Evolutionary conservation across 1,284 basidiomycete species (phyloP).

Genomic region (Trichosporon sp.): DNA sequence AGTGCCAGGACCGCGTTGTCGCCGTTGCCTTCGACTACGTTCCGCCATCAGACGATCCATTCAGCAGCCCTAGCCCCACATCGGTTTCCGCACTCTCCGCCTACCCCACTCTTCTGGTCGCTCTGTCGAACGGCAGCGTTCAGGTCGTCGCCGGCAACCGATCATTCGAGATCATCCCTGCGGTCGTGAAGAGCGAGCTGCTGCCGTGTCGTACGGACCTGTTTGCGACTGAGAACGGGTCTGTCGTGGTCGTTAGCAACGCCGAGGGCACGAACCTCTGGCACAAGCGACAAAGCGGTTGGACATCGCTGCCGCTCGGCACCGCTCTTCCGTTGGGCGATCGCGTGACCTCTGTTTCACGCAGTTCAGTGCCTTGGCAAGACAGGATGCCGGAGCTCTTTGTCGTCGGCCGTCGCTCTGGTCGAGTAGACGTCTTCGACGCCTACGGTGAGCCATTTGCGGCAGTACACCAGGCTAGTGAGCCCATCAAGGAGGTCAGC

Average conservation of each 20-base stretch:
- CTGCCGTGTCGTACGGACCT: slow-evolving; percentile 23
- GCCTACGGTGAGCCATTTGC: slow-evolving; percentile 31
- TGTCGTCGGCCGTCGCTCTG: slow-evolving; percentile 45
- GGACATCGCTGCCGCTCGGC: slow-evolving; percentile 22
- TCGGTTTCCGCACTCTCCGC: slow-evolving; percentile 16
- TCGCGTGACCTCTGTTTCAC: slow-evolving; percentile 31
- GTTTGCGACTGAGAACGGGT: slow-evolving; percentile 21
- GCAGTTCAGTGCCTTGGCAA: slow-evolving; percentile 27
- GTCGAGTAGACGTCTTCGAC: slow-evolving; percentile 46
- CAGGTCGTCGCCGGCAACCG: slow-evolving; percentile 21
- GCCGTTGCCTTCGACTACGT: slow-evolving; percentile 27
- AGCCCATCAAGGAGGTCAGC: slow-evolving; percentile 22
- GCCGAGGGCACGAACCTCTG: slow-evolving; percentile 23
- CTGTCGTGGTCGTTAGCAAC: slow-evolving; percentile 22
- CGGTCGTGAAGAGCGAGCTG: background rate
- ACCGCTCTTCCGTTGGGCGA: slow-evolving; percentile 29
- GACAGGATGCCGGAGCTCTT: slow-evolving; percentile 26
- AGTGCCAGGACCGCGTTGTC: slow-evolving; percentile 1
- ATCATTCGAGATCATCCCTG: slow-evolving; percentile 26
- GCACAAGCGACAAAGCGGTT: slow-evolving; percentile 30
- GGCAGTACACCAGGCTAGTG: slow-evolving; percentile 13
- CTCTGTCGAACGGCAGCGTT: slow-evolving; percentile 29
- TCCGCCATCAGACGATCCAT: slow-evolving; percentile 28
- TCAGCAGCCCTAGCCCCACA: slow-evolving; percentile 22
- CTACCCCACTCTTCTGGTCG: slow-evolving; percentile 28